phyloP scores from a whole-genome alignment of 345 rosid genomes.

The Murraya paniculata region DNA sequence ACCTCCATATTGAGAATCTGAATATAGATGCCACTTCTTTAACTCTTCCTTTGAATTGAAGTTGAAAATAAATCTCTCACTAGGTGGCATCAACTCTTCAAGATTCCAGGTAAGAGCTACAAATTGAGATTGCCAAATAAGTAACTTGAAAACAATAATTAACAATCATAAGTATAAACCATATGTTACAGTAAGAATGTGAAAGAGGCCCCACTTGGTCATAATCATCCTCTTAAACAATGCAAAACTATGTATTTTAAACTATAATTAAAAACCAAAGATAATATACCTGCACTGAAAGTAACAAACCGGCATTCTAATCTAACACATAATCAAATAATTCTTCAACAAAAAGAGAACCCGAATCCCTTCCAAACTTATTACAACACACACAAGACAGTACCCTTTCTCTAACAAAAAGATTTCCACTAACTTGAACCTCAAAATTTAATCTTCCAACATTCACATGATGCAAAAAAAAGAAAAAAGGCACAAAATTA shows the following conservation, averaged over 20 bases:
- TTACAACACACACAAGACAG: not conserved
- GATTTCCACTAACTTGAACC: not conserved
- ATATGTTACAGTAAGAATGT: not conserved
- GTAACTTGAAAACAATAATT: not conserved
- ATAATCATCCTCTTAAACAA: not conserved
- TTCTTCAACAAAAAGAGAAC: not conserved
- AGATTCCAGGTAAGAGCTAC: constrained; percentile 80
- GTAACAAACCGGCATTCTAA: not conserved
- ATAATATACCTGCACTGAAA: not conserved
- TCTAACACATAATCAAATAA: not conserved
- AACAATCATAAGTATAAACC: not conserved
- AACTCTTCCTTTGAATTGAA: constrained; percentile 78
- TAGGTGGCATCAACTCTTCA: constrained; percentile 84
- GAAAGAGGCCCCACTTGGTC: not conserved
- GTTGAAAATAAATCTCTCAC: constrained; percentile 63
- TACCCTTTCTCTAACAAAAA: not conserved
- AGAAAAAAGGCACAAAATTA: not conserved
- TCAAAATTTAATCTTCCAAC: constrained; percentile 2
- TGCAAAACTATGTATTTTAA: not conserved
- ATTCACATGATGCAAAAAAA: not conserved
- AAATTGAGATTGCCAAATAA: constrained; percentile 15
- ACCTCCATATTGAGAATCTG: constrained; percentile 97
- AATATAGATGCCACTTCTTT: constrained; percentile 85
- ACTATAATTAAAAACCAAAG: not conserved
- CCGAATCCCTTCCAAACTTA: not conserved